Base-by-base conservation (phyloP, 306 rosid species). In the Cucurbita maxima region DNA sequence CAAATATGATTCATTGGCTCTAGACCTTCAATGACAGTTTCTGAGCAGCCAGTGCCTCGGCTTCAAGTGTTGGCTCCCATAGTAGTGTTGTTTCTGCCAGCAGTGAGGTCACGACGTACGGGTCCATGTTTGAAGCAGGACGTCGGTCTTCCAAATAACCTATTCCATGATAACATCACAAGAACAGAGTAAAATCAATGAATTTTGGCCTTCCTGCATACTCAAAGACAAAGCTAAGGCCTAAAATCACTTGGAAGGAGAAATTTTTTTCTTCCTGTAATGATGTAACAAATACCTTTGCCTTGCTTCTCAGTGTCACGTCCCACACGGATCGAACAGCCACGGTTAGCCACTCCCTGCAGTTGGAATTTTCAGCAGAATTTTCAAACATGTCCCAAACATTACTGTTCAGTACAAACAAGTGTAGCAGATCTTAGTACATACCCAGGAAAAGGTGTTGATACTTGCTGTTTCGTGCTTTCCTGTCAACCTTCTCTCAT, bases 91-190 rank as follows among this genome's bases (percentile, higher is more conserved):
- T 84, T 77, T 95, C 96, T 3, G 99, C 97, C 60, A 91, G 84
- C 40, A 95, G 83, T 4, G 88, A 62, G 40, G 96, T 91, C 86
- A 95, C 99, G 2, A 82, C 68, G 71, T 95, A 95, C 12, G 99
- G 99, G 81, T 95, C 99, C 99, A 91, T 95, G 96, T 95, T 95
- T 44, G 99, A 95, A 76, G 99, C 96, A 0, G 99, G 99, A 61
- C 99, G 97, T 77, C 97, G 82, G 76, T 95, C 99, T 85, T 95
- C 99, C 96, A 95, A 85, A 89, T 95, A 95, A 81, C 99, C 97
- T 95, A 57, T 60, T 25, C 74, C 48, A 73, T 38, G n/a, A 55
- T 56, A 78, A 47, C 61, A 75, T 76, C 63, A 47, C 22, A 61
- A 76, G 77, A 69, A 74, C 44, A 68, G 40, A 45, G 69, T 72